Conservation (phyloP, 306 rosid species). For the Corylus americana region DNA sequence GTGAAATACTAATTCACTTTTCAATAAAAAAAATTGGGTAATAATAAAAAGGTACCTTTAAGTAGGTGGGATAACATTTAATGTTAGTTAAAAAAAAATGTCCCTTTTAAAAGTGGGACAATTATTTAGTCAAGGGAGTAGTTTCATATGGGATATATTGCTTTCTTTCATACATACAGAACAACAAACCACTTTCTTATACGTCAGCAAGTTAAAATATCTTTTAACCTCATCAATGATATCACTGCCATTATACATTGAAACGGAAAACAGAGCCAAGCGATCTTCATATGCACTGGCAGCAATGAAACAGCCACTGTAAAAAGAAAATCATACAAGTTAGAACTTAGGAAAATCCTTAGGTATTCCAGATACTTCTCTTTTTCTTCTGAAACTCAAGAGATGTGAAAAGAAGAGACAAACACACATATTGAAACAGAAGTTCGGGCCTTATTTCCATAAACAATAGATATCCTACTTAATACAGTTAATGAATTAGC, state of each 20-base stretch:
- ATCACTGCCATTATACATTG: conserved; percentile 55
- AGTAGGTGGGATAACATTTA: neutral
- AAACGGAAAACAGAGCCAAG: conserved; percentile 81
- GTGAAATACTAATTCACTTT: neutral
- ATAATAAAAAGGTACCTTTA: neutral
- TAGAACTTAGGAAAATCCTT: conserved; percentile 21
- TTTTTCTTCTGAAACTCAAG: conserved; percentile 5
- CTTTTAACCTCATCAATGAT: conserved; percentile 72
- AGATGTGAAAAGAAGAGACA: conserved; percentile 8
- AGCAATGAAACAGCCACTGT: conserved; percentile 96
- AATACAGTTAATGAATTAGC: neutral
- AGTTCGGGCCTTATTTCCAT: neutral
- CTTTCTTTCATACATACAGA: conserved; percentile 13
- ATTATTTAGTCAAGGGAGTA: neutral
- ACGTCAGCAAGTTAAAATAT: conserved; percentile 17
- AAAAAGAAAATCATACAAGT: conserved; percentile 36
- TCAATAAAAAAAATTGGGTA: neutral
- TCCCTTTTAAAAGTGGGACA: neutral
- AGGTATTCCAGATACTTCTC: conserved; percentile 22
- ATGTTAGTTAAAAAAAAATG: neutral
- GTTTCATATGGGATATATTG: neutral
- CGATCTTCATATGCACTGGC: conserved; percentile 81
- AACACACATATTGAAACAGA: neutral
- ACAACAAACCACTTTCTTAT: conserved; percentile 27
- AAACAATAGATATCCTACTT: neutral